Percentiles rank a stretch among this genome's conserved stretches.
Evolutionary conservation across 2,329 filamentous ascomycete genomes (phyloP).

Genomic region (Colletotrichum spinosum): DNA sequence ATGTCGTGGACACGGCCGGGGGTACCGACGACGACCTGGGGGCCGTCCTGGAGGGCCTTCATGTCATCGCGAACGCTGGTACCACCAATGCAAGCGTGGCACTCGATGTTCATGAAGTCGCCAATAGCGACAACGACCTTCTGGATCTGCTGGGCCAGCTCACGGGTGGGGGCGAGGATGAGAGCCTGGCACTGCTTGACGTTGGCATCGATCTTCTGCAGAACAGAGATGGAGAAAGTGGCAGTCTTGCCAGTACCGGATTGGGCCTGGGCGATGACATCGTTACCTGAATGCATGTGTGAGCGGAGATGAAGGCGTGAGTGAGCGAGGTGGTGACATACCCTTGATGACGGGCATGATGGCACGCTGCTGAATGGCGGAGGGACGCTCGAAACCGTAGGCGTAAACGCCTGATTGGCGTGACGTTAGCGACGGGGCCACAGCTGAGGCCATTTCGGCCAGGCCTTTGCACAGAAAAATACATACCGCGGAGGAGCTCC

Average conservation of each 20-base stretch:
- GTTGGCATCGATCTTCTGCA: constrained; percentile 97
- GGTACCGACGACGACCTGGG: constrained; percentile 97
- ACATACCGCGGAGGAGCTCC: constrained; percentile 89
- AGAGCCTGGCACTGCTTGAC: constrained; percentile 98
- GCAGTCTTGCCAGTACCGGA: constrained; percentile 99
- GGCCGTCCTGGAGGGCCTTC: constrained; percentile 95
- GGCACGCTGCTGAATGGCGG: constrained; percentile 99
- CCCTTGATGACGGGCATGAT: constrained; percentile 99
- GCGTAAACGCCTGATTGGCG: constrained; percentile 83
- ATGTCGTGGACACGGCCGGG: constrained; percentile 99
- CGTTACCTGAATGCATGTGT: constrained; percentile 73
- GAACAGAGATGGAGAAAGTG: constrained; percentile 98
- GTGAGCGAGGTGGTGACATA: constrained; percentile 56
- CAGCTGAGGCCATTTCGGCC: constrained; percentile 34
- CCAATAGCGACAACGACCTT: constrained; percentile 99
- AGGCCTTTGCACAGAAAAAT: constrained; percentile 12
- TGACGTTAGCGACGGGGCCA: constrained; percentile 20
- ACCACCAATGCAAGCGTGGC: constrained; percentile 99
- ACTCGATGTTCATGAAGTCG: constrained; percentile 99
- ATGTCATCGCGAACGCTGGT: constrained; percentile 99
- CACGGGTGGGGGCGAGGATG: constrained; percentile 96
- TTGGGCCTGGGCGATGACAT: constrained; percentile 99
- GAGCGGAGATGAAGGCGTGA: constrained; percentile 25
- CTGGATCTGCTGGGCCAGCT: constrained; percentile 99
- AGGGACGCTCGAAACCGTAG: constrained; percentile 99